Percentiles rank a stretch among this genome's conserved stretches.
Evolutionary conservation across 352 stramenopile genomes (phyloP).

Genomic region (Globisporangium acanthophoron): DNA sequence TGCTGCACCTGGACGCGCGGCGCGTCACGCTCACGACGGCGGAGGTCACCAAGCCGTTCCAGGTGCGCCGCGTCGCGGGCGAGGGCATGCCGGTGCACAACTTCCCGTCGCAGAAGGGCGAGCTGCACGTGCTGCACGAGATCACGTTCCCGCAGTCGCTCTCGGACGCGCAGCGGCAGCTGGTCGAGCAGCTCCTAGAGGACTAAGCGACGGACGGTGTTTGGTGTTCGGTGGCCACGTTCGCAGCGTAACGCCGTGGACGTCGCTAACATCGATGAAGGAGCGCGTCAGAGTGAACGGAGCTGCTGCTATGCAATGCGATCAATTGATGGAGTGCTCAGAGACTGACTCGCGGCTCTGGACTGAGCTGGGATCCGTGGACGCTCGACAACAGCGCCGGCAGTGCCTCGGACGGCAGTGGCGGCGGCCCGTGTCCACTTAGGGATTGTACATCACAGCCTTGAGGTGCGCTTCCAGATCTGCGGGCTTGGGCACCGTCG

Average conservation of each 20-base stretch:
- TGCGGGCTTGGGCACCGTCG: slow-evolving; percentile 40
- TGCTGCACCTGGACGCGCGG: slow-evolving; percentile 93
- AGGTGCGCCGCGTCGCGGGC: slow-evolving; percentile 86
- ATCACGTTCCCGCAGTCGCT: slow-evolving; percentile 92
- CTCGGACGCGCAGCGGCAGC: slow-evolving; percentile 80
- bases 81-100: slow-evolving; percentile 97
- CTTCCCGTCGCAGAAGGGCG: slow-evolving; percentile 82
- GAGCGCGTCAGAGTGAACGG: too few relatives aligned
- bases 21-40: slow-evolving; percentile 82
- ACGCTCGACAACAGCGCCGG: too few relatives aligned
- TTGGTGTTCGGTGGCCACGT: too few relatives aligned
- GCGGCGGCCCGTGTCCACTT: slow-evolving; percentile 11
- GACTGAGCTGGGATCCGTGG: too few relatives aligned
- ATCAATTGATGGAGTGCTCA: too few relatives aligned
- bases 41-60: slow-evolving; percentile 90
- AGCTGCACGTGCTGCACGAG: slow-evolving; percentile 95
- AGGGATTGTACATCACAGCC: slow-evolving; percentile 74
- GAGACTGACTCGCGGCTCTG: too few relatives aligned
- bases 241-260: too few relatives aligned
- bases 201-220: slow-evolving; percentile 8
- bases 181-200: slow-evolving; percentile 48
- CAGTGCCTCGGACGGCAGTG: too few relatives aligned
- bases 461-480: slow-evolving; percentile 50
- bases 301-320: too few relatives aligned
- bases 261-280: too few relatives aligned